These are phyloP conservation scores for Boletellus sp. DNA, from an alignment of 768 basidiomycete genomes.

Conservation along the genomic window DNA sequence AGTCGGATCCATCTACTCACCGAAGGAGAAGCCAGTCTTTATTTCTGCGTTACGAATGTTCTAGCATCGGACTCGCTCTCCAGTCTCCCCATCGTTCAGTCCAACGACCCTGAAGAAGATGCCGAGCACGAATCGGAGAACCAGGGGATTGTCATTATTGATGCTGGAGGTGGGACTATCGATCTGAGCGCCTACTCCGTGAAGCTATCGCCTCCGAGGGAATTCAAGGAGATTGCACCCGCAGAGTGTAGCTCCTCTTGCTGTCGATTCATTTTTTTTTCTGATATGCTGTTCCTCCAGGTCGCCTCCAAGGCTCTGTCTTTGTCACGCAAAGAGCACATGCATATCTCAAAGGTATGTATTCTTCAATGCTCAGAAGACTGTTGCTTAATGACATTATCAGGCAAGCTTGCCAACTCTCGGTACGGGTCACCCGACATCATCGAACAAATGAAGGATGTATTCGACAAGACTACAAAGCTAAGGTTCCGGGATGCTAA, in stretches of 20 bases:
- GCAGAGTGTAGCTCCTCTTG: conserved; percentile 23
- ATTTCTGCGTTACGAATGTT: conserved; percentile 29
- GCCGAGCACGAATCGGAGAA: conserved; percentile 22
- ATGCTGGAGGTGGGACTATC: conserved; percentile 43
- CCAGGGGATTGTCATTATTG: conserved; percentile 39
- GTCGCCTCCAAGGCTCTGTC: conserved; percentile 36
- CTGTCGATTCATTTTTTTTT: not conserved
- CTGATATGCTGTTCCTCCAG: conserved; percentile 14
- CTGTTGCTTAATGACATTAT: no score
- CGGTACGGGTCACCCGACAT: conserved; percentile 27
- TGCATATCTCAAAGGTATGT: conserved; percentile 27
- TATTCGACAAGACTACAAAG: conserved; percentile 37
- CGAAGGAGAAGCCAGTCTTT: conserved; percentile 25
- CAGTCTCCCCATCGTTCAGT: not conserved
- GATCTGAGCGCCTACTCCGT: conserved; percentile 32
- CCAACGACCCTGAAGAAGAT: not conserved
- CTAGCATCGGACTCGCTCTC: not conserved
- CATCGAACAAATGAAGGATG: conserved; percentile 29
- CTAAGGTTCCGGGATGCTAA: conserved; percentile 36
- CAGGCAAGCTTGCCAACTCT: conserved; percentile 31
- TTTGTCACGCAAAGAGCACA: conserved; percentile 32
- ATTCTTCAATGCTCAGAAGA: no score
- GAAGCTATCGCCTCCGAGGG: conserved; percentile 14
- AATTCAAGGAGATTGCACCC: conserved; percentile 34
- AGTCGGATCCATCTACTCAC: conserved; percentile 24